Base-by-base conservation (phyloP, 768 basidiomycete species). In the Hemileccinum rubropunctum region DNA sequence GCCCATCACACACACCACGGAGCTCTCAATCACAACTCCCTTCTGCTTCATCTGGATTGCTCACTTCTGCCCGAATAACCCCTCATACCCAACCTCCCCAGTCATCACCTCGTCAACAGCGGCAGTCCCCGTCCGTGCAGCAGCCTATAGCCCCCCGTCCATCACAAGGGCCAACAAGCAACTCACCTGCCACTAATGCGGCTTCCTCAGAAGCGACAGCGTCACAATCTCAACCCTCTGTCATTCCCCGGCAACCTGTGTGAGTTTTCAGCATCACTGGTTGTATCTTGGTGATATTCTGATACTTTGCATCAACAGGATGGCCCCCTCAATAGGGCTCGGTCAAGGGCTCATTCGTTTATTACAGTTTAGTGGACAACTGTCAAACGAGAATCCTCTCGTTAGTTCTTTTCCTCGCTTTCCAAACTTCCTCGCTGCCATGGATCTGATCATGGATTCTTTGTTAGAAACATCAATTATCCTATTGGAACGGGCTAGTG, bases 331-430 rank as follows among this genome's bases (percentile, higher is more conserved):
- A 15, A 42, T 84, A 44, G 80, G 80, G 13, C 65, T 72, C 18
- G 86, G 88, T 15, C 84, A 86, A 67, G 85, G 83, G 7, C 66
- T 88, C 17, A 67, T 75, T 36, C 78, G 84, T 20, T 62, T 92
- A 47, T 65, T 89, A 20, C 81, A 86, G 51, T 87, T 92, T 58
- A 89, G 88, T 54, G 81, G 79, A 10, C 67, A 78, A 26, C 73
- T 91, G 5, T 76, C 83, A 1, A 71, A 63, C 28, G 84, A 86
- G 55, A 74, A 71, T 47, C 67, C 71, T 77, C 82, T 45, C 38
- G 77, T 75, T 21, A 37, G 62, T 55, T 34, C 15, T 47, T 21
- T 49, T 42, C 30, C 40, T 50, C 17, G 18, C 17, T 0, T 21
- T 17, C 9, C 45, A 14, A 30, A 12, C 33, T 30, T 30, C 8